Percentiles rank a stretch among this genome's conserved stretches.
Conservation (phyloP, 1,139 yeast species). For the Debaryomyces psychrophilus region DNA sequence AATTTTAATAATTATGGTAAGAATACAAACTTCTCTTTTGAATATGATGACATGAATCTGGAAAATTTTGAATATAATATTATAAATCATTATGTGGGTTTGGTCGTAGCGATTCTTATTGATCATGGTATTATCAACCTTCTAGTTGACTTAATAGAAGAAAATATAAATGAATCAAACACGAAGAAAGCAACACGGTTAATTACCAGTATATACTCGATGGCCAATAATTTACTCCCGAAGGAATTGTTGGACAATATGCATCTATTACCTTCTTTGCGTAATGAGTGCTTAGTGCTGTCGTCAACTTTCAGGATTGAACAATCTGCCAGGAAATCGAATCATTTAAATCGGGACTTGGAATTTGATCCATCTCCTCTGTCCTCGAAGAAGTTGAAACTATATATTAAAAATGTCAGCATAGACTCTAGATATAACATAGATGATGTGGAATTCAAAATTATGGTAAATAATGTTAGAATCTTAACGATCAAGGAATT, state of each 20-base stretch:
- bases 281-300: constrained; percentile 4
- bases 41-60: constrained; percentile 11
- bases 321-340: constrained; percentile 15
- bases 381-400: constrained; percentile 27
- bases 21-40: constrained; percentile 11
- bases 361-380: constrained; percentile 17
- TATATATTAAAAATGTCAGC: constrained; percentile 42
- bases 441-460: constrained; percentile 73
- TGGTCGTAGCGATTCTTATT: constrained; percentile 55
- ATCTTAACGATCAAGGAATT: constrained; percentile 79
- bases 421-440: constrained; percentile 53
- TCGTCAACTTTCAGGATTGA: constrained; percentile 15
- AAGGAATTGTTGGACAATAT: constrained; percentile 25
- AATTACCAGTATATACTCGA: constrained; percentile 60
- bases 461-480: constrained; percentile 65
- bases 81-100: constrained; percentile 65
- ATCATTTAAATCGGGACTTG: constrained; percentile 15
- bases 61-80: constrained; percentile 22
- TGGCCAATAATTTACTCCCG: constrained; percentile 61
- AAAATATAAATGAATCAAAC: constrained; percentile 46
- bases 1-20: constrained; percentile 11
- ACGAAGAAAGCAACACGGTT: constrained; percentile 65
- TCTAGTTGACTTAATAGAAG: constrained; percentile 52
- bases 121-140: constrained; percentile 58
- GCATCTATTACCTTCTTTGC: constrained; percentile 18